Evolutionary conservation across 2,329 filamentous ascomycete species (phyloP).

Genomic region (Fusarium heterosporum): DNA sequence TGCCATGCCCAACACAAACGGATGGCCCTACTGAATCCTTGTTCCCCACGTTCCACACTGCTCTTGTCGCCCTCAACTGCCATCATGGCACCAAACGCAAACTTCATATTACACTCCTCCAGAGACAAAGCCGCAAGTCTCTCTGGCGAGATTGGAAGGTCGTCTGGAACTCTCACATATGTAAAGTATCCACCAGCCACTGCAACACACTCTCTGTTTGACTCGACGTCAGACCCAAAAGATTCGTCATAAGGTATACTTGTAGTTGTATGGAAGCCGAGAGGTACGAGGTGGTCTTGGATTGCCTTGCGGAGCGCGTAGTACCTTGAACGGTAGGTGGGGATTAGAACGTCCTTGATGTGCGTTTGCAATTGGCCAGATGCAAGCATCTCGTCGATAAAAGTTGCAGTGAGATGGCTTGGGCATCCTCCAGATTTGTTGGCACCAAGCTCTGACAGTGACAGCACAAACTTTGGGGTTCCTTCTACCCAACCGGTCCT

Average conservation of each 20-base stretch:
- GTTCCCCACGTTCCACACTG: not conserved
- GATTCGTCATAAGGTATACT: not conserved
- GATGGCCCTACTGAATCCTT: not conserved
- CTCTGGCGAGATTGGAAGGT: not conserved
- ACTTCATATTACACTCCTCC: not conserved
- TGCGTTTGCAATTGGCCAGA: not conserved
- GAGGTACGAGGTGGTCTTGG: not conserved
- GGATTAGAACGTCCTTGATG: not conserved
- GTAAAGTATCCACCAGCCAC: not conserved
- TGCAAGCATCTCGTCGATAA: not conserved
- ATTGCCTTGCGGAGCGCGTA: not conserved
- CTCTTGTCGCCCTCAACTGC: not conserved
- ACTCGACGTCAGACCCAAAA: not conserved
- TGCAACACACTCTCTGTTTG: not conserved
- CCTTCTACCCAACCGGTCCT: not conserved
- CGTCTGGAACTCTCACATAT: not conserved
- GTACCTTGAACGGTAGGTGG: not conserved
- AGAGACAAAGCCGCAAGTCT: not conserved
- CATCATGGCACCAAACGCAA: conserved; percentile 1
- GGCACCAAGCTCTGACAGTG: not conserved
- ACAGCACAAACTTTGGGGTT: not conserved
- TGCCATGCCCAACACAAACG: not conserved
- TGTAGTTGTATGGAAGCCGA: not conserved
- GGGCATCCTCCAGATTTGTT: not conserved
- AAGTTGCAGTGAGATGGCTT: not conserved